A percentile compares a stretch with the other conserved stretches of the same genome.
phyloP scores from a whole-genome alignment of 2,329 filamentous ascomycete genomes.

The Dactylellina sp. region DNA sequence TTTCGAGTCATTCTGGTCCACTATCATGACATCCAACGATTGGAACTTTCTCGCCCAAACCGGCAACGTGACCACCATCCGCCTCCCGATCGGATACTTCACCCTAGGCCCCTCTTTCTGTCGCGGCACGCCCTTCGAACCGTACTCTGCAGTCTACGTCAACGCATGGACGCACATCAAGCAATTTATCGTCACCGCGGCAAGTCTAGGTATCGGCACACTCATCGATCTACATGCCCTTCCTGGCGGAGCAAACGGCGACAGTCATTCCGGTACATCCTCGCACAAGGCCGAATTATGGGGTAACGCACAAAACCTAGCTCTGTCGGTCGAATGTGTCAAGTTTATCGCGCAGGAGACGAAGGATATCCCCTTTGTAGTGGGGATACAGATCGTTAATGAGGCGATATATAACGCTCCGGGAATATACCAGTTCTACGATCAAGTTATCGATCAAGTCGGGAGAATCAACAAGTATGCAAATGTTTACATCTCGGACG shows the following conservation, averaged over 20 bases:
- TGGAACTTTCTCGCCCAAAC: conserved; percentile 68
- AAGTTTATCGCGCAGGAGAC: conserved; percentile 68
- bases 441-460: conserved; percentile 67
- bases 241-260: conserved; percentile 70
- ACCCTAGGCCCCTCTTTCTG: conserved; percentile 69
- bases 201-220: conserved; percentile 68
- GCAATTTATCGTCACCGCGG: conserved; percentile 66
- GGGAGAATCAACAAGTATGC: conserved; percentile 67
- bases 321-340: conserved; percentile 66
- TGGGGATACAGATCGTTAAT: conserved; percentile 72
- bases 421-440: conserved; percentile 71
- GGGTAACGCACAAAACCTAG: conserved; percentile 65
- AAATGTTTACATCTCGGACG: conserved; percentile 72
- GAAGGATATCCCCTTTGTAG: conserved; percentile 65
- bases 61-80: conserved; percentile 70
- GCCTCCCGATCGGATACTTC: conserved; percentile 73
- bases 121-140: conserved; percentile 68
- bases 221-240: conserved; percentile 72
- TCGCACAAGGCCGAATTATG: conserved; percentile 69
- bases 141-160: conserved; percentile 66
- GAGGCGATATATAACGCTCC: conserved; percentile 68
- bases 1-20: conserved; percentile 70
- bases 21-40: conserved; percentile 68
- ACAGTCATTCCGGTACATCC: conserved; percentile 71
- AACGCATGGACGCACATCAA: conserved; percentile 69